Conservation (phyloP, 2,329 filamentous ascomycete genomes). For the Fusarium ambrosium region DNA sequence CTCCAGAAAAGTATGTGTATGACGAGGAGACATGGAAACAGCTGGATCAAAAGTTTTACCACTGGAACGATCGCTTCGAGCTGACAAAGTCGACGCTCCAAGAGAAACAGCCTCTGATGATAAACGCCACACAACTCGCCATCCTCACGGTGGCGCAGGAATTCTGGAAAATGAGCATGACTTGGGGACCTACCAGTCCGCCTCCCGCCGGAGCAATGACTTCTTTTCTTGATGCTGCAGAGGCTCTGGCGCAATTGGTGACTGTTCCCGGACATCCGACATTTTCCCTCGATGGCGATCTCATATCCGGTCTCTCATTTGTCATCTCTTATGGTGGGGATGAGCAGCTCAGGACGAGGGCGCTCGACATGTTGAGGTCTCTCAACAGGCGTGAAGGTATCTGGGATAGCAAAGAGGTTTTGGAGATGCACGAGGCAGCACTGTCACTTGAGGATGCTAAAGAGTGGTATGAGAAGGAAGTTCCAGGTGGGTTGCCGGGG, state of each 20-base stretch:
- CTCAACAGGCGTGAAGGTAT: conserved; percentile 11
- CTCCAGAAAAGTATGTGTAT: neutral
- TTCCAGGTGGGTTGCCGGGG: neutral
- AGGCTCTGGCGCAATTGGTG: conserved; percentile 5
- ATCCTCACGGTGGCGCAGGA: conserved; percentile 22
- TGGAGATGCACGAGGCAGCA: neutral
- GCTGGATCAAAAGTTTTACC: conserved; percentile 9
- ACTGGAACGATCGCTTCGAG: conserved; percentile 26
- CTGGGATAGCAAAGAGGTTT: neutral
- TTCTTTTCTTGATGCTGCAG: conserved; percentile 17
- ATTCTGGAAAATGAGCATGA: conserved; percentile 28
- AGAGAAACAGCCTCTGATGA: conserved; percentile 6
- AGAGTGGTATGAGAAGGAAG: neutral
- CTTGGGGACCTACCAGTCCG: neutral
- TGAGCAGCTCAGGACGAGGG: neutral
- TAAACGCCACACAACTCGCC: conserved; percentile 1
- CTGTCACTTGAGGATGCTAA: neutral
- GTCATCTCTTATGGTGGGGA: conserved; percentile 3
- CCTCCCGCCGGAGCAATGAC: neutral
- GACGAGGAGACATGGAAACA: neutral
- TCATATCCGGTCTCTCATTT: conserved; percentile 24
- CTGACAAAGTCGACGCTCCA: conserved; percentile 17
- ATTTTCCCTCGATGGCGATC: conserved; percentile 26
- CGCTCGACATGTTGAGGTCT: conserved; percentile 25
- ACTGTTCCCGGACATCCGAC: conserved; percentile 10